Evolutionary conservation across 129 eudicot species (phyloP), one percentile per base, ranked within the genome.

Genomic region (Arctium lappa): DNA sequence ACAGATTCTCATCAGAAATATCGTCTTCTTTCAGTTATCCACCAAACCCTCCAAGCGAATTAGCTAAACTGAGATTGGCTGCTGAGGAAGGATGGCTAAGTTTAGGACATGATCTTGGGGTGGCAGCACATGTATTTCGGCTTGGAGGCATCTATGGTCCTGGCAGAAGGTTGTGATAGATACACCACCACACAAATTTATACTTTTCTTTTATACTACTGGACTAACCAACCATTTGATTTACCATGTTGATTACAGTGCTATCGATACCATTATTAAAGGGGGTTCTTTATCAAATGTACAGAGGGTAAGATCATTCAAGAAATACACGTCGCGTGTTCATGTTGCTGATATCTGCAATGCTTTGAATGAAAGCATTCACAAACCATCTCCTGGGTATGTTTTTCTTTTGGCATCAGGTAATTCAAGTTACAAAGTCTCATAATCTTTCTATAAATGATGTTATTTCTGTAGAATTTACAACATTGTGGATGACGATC

Each of bases 71-170:
- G 29, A 88, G 98, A 89, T 76, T 94, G 79, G 87, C 92, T 82
- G 97, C 98, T 33, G 98, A 94, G 83, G 86, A 87, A 78, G 90
- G 89, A 76, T 94, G 98, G 98, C 85, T 92, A 81, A 70, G 79
- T 72, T 86, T 94, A 70, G 97, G 97, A 15, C 69, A 78, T 48
- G 91, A 89, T 74, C 87, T 89, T 56, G 91, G 91, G 78, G 38
- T 92, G 32, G 68, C 95, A 74, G 81, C 94, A 34, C 91, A 88
- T 68, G 36, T 94, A 77, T 89, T 94, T 83, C 94, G 98, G 22
- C 98, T 94, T 42, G 97, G 97, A 77, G 98, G 98, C 31, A 94
- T 92, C 83, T 94, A 92, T 71, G 98, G 98, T 86, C 98, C 98
- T 82, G 92, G 98, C 75, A 92, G 98, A 91, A 94, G 98, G 98